These are phyloP conservation scores for Ogataea trehalophila DNA, from an alignment of 805 yeast species.

Conservation along the genomic window DNA sequence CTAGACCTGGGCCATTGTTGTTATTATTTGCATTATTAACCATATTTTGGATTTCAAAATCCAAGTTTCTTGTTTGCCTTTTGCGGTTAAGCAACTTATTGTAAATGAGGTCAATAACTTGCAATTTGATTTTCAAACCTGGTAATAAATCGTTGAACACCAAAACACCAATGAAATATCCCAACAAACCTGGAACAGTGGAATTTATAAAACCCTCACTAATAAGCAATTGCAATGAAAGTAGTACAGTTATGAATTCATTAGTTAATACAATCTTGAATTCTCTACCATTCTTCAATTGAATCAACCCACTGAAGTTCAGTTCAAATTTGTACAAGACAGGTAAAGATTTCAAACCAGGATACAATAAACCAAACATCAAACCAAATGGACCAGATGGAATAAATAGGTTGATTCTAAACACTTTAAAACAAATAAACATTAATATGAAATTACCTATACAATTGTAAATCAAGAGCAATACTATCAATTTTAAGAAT, in stretches of 20 bases:
- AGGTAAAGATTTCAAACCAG: conserved; percentile 37
- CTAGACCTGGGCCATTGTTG: conserved; percentile 5
- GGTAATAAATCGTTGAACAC: conserved; percentile 40
- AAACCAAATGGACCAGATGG: conserved; percentile 42
- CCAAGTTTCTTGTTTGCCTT: conserved; percentile 5
- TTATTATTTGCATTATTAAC: conserved; percentile 8
- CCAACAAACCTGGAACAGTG: conserved; percentile 33
- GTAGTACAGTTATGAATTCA: conserved; percentile 26
- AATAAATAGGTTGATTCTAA: conserved; percentile 38
- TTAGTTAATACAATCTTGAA: conserved; percentile 28
- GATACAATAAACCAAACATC: conserved; percentile 34
- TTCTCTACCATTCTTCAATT: conserved; percentile 10
- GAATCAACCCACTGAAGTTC: conserved; percentile 25
- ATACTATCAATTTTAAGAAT: conserved; percentile 41
- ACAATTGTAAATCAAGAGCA: conserved; percentile 46
- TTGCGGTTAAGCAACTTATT: conserved; percentile 7
- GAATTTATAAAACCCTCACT: conserved; percentile 40
- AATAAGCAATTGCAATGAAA: conserved; percentile 33
- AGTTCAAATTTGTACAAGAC: conserved; percentile 35
- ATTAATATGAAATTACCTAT: conserved; percentile 34
- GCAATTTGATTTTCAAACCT: conserved; percentile 31
- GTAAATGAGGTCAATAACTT: conserved; percentile 14
- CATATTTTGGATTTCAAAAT: conserved; percentile 9
- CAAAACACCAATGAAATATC: conserved; percentile 41
- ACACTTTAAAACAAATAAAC: conserved; percentile 21